A percentile compares a stretch with the other conserved stretches of the same genome.
Evolutionary conservation across 176 grass and related monocot genomes (phyloP).

Genomic region (Thinopyrum elongatum): DNA sequence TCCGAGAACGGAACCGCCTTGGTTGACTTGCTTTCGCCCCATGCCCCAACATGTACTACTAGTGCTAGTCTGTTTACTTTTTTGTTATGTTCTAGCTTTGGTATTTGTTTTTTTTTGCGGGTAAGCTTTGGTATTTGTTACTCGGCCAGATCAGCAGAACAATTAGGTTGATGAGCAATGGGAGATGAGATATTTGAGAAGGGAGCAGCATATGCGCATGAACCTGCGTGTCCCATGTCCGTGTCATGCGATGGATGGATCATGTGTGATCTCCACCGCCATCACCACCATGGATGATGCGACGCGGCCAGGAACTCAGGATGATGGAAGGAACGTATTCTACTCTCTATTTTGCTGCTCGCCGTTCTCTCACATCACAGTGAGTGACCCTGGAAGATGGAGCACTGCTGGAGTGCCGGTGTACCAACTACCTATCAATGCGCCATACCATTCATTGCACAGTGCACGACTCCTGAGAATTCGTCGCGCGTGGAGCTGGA

Average conservation of each 20-base stretch:
- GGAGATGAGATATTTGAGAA: background rate
- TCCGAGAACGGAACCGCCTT: background rate
- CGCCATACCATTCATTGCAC: background rate
- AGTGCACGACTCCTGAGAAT: background rate
- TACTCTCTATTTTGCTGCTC: background rate
- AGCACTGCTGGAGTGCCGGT: too few relatives aligned
- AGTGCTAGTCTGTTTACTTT: too few relatives aligned
- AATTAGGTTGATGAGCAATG: background rate
- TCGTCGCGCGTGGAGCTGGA: background rate
- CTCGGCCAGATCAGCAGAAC: background rate
- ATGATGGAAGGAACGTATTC: background rate
- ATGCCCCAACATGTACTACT: background rate
- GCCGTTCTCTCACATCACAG: background rate
- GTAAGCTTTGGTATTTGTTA: background rate
- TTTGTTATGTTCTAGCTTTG: too few relatives aligned
- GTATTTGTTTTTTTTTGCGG: too few relatives aligned
- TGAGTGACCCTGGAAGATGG: background rate
- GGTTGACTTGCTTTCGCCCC: conserved; percentile 18
- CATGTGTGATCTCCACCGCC: background rate
- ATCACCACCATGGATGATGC: background rate
- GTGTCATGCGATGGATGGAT: conserved; percentile 12
- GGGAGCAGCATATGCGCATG: background rate
- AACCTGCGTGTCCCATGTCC: background rate
- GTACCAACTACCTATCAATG: background rate
- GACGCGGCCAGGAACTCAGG: background rate